Percentiles rank a stretch among this genome's conserved stretches.
These are phyloP conservation scores for Astrothelium macrocarpum DNA, from an alignment of 495 filamentous ascomycete species.

Conservation along the genomic window DNA sequence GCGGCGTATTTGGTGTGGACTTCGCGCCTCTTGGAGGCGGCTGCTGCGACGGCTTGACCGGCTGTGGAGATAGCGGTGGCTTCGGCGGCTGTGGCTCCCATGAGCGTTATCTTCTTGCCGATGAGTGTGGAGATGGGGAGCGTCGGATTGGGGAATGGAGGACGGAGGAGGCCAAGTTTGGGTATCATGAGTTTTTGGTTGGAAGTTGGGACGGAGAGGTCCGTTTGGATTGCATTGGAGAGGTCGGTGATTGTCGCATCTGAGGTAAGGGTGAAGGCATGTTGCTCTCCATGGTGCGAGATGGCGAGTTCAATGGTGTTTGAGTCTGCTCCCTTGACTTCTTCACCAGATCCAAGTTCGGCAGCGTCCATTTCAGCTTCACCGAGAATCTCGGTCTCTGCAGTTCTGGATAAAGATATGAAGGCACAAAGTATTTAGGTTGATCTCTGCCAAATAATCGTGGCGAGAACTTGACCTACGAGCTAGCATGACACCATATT, in stretches of 20 bases:
- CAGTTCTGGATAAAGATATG: not conserved
- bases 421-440: not conserved
- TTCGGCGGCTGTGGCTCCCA: conserved; percentile 49
- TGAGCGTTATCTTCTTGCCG: conserved; percentile 50
- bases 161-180: conserved; percentile 56
- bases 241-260: conserved; percentile 54
- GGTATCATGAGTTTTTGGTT: conserved; percentile 71
- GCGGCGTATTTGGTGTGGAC: conserved; percentile 29
- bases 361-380: not conserved
- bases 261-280: conserved; percentile 36
- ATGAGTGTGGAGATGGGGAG: conserved; percentile 43
- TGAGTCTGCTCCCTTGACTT: not conserved
- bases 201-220: conserved; percentile 51
- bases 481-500: not conserved
- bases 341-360: not conserved
- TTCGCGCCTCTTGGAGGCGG: conserved; percentile 34
- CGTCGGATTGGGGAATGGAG: conserved; percentile 48
- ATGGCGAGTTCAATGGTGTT: conserved; percentile 34
- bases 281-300: conserved; percentile 45
- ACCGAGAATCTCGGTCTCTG: not conserved
- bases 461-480: not conserved
- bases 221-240: conserved; percentile 40
- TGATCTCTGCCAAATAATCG: not conserved
- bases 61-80: conserved; percentile 40
- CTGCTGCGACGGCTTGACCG: conserved; percentile 34